A percentile compares a stretch with the other conserved stretches of the same genome.
Evolutionary conservation across 1,284 basidiomycete species (phyloP).

Genomic region (Abortiporus biennis): DNA sequence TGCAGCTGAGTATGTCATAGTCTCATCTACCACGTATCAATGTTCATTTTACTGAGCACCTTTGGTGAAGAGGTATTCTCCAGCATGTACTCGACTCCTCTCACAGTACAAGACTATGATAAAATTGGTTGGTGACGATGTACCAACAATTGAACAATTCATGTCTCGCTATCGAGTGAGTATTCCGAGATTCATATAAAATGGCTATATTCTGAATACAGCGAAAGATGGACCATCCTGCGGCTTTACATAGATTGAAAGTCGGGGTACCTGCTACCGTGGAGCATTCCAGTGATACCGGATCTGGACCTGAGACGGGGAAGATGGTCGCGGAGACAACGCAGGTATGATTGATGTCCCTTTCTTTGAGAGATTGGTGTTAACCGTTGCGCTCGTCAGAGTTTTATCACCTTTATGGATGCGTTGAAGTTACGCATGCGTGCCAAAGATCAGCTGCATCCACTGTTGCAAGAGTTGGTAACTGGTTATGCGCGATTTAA

Average conservation of each 20-base stretch:
- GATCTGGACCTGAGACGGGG: constrained; percentile 80
- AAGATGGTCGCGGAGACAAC: constrained; percentile 99
- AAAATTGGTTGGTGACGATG: constrained; percentile 85
- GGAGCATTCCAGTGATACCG: constrained; percentile 85
- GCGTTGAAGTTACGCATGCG: constrained; percentile 88
- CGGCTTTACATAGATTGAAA: constrained; percentile 84
- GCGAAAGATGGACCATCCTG: constrained; percentile 89
- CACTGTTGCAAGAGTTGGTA: constrained; percentile 91
- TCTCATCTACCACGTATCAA: constrained; percentile 15
- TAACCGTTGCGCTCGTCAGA: constrained; percentile 36
- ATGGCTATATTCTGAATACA: neutral
- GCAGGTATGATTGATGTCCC: constrained; percentile 49
- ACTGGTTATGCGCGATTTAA: constrained; percentile 91
- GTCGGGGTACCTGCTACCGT: constrained; percentile 97
- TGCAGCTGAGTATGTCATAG: constrained; percentile 86
- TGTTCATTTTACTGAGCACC: constrained; percentile 18
- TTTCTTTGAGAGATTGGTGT: constrained; percentile 1
- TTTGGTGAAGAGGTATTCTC: constrained; percentile 78
- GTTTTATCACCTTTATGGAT: constrained; percentile 99
- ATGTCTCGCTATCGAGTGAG: constrained; percentile 84
- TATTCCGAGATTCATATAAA: constrained; percentile 2
- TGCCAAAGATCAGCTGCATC: constrained; percentile 96
- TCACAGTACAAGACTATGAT: constrained; percentile 97
- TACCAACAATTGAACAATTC: constrained; percentile 82
- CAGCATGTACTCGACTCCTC: constrained; percentile 87